Base-by-base conservation (phyloP, 2,329 filamentous ascomycete species). In the Talaromyces rugulosus region DNA sequence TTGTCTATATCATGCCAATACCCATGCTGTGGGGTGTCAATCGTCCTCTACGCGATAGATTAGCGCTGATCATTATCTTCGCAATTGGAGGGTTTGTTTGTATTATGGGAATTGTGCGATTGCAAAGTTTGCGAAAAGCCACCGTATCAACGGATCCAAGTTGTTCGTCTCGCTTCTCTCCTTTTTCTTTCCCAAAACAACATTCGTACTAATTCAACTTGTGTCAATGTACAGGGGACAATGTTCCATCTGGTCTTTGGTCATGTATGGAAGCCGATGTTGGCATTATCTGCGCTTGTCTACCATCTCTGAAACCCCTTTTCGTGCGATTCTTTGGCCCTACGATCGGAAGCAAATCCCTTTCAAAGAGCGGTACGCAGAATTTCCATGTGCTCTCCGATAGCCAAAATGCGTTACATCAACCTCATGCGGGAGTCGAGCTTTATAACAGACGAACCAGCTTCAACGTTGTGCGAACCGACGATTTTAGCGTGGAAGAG, bases 1-100 rank as follows among this genome's bases (percentile, higher is more conserved):
- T 57, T 40, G 34, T 57, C 33, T 57, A 36, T 33, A 23, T 57
- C 33, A 34, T 57, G 55, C 55, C 55, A 23, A 57, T 57, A 8
- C 44, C 44, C n/a, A 18, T 50, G 44, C 44, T 50, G 18, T 50
- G 44, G 44, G 23, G 44, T 23, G 44, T 50, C 5, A 50, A 50
- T 4, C 44, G 44, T 50, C 44, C 44, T 18, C 18, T 50, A 50
- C 44, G 44, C 8, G 44, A 50, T 4, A 50, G 44, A 6, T 27
- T 50, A 4, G 55, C 31, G 12, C 33, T 57, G 23, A 40, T 42
- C 34, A 16, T 33, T 3, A 34, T 34, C 34, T 42, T 57, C 34
- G 30, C 31, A 18, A 16, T 57, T 40, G 55, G 55, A 27, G 34
- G 55, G 14, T 57, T 57, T 57, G 55, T 57, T 28, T 57, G 55